phyloP scores from a whole-genome alignment of 179 eudicot genomes.

The Vitellaria paradoxa region DNA sequence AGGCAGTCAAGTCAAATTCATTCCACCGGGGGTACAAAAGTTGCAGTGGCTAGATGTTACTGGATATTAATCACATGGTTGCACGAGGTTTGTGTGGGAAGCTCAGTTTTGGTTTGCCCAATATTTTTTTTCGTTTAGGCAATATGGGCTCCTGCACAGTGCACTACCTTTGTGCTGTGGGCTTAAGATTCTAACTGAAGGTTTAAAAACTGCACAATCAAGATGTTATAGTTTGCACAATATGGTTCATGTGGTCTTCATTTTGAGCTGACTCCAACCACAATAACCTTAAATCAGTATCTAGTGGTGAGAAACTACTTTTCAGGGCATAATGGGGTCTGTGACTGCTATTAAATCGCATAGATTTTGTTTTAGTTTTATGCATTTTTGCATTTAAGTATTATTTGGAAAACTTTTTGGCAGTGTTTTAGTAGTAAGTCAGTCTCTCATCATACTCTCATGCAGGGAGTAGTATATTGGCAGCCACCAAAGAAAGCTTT shows the following conservation, averaged over 20 bases:
- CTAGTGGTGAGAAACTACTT: not conserved
- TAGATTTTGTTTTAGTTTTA: not conserved
- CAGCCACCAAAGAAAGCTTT: conserved; percentile 85
- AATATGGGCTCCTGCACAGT: not conserved
- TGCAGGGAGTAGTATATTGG: conserved; percentile 96
- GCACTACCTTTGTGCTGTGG: not conserved
- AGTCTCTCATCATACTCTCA: conserved; percentile 13
- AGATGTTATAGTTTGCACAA: not conserved
- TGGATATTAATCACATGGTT: not conserved
- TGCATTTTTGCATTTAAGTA: not conserved
- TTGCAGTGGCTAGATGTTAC: not conserved
- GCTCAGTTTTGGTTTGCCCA: not conserved
- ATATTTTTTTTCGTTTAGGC: not conserved
- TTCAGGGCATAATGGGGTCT: not conserved
- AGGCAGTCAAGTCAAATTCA: not conserved
- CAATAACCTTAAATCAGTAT: not conserved
- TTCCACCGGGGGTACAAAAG: not conserved
- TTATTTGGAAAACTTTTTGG: not conserved
- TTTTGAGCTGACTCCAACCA: not conserved
- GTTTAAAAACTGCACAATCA: not conserved
- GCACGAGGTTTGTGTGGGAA: not conserved
- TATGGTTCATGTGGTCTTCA: conserved; percentile 1
- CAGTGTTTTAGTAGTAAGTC: conserved; percentile 7
- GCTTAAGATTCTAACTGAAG: not conserved
- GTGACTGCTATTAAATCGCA: not conserved